These are phyloP conservation scores for Melanomma pulvis-pyrius DNA, from an alignment of 495 filamentous ascomycete species.

Conservation along the genomic window DNA sequence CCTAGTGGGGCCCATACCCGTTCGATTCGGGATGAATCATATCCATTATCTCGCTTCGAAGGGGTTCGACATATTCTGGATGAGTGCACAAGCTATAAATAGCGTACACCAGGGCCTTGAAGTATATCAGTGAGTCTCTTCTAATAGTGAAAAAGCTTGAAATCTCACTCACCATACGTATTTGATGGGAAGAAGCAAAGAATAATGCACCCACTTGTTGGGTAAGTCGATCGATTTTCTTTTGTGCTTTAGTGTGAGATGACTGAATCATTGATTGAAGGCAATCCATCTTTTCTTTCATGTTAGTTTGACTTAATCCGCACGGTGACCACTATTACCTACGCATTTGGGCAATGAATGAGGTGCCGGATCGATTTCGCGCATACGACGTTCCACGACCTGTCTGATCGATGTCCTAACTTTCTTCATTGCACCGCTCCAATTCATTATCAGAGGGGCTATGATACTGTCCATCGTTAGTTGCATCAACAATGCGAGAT, in stretches of 20 bases:
- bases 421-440: conserved; percentile 21
- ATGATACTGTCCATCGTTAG: conserved; percentile 14
- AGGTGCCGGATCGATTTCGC: not conserved
- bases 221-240: not conserved
- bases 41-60: conserved; percentile 4
- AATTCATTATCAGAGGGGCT: conserved; percentile 13
- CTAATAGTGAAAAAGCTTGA: not conserved
- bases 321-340: too few relatives aligned
- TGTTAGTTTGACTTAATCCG: not conserved
- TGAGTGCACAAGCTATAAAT: conserved; percentile 6
- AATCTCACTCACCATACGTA: conserved; percentile 15
- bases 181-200: conserved; percentile 18
- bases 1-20: too few relatives aligned
- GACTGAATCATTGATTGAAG: conserved; percentile 14
- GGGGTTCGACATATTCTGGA: conserved; percentile 12
- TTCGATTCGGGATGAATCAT: too few relatives aligned
- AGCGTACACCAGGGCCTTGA: conserved; percentile 10
- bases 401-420: not conserved
- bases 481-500: not conserved
- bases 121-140: not conserved
- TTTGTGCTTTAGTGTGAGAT: conserved; percentile 9
- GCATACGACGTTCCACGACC: not conserved
- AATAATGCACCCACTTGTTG: not conserved
- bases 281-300: conserved; percentile 7
- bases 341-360: too few relatives aligned